Conservation (phyloP, 2,329 filamentous ascomycete genomes). For the Colletotrichum kahawae region DNA sequence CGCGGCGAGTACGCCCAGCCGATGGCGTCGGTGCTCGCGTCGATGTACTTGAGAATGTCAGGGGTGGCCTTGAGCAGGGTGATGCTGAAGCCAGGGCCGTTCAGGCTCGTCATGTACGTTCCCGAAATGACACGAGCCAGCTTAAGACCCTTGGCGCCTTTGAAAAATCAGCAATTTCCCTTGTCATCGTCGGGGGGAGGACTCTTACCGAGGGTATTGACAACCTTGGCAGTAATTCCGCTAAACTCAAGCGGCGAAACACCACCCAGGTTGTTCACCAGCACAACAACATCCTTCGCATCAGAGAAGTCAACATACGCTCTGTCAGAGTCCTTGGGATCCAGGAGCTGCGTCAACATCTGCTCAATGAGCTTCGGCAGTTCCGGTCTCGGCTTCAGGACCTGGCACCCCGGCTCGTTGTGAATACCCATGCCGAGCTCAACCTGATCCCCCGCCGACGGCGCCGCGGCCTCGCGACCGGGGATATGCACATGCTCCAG, state of each 20-base stretch:
- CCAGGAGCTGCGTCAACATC: slow-evolving; percentile 70
- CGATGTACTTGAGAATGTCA: slow-evolving; percentile 69
- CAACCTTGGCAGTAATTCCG: slow-evolving; percentile 71
- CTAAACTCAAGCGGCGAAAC: slow-evolving; percentile 71
- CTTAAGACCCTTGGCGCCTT: not conserved
- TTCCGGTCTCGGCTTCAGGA: slow-evolving; percentile 44
- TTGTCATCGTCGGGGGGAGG: slow-evolving; percentile 59
- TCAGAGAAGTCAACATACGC: slow-evolving; percentile 63
- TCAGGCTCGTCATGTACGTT: slow-evolving; percentile 75
- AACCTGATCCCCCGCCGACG: slow-evolving; percentile 56
- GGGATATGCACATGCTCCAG: slow-evolving; percentile 61
- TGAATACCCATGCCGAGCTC: slow-evolving; percentile 79
- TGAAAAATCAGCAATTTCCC: slow-evolving; percentile 31
- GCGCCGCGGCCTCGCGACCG: slow-evolving; percentile 39
- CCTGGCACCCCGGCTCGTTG: slow-evolving; percentile 64
- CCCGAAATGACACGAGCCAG: slow-evolving; percentile 56
- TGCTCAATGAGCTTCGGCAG: slow-evolving; percentile 57
- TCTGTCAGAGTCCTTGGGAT: slow-evolving; percentile 66
- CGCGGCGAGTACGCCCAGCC: slow-evolving; percentile 57
- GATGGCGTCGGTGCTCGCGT: slow-evolving; percentile 69
- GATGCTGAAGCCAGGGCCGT: slow-evolving; percentile 74
- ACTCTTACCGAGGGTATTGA: slow-evolving; percentile 63
- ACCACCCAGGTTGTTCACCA: slow-evolving; percentile 75
- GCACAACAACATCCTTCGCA: slow-evolving; percentile 63
- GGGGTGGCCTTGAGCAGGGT: slow-evolving; percentile 70